These are phyloP conservation scores for Neurospora cerealis DNA, from an alignment of 495 filamentous ascomycete genomes.

Conservation along the genomic window DNA sequence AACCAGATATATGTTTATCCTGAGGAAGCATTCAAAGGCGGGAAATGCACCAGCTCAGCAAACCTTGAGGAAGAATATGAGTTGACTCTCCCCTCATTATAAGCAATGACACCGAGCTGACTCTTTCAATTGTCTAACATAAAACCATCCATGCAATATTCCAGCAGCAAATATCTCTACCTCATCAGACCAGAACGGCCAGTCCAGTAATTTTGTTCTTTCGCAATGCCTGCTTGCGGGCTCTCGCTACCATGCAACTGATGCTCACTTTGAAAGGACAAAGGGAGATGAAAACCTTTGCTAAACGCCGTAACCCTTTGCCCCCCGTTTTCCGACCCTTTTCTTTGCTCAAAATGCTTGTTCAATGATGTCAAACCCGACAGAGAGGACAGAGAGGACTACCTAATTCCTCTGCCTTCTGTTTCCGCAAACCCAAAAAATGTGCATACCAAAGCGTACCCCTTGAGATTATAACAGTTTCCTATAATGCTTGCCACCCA, in stretches of 20 bases:
- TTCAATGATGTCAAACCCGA: conserved; percentile 24
- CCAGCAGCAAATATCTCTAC: background rate
- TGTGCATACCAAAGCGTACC: background rate
- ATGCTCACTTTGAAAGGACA: background rate
- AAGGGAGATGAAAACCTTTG: background rate
- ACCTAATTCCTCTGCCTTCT: conserved; percentile 38
- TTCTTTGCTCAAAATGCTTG: conserved; percentile 14
- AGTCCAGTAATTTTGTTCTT: background rate
- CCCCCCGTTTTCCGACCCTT: background rate
- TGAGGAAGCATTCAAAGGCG: background rate
- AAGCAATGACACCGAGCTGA: background rate
- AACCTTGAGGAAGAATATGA: background rate
- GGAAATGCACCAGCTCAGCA: background rate
- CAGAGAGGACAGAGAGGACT: conserved; percentile 24
- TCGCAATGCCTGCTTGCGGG: background rate
- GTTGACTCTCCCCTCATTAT: background rate
- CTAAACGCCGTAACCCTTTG: background rate
- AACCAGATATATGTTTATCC: background rate
- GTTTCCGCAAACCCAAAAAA: conserved; percentile 22
- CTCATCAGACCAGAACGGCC: background rate
- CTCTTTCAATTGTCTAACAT: background rate
- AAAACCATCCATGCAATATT: background rate
- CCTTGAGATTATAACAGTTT: background rate
- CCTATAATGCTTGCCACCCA: background rate
- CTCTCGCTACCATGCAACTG: background rate